Evolutionary conservation across 2,329 filamentous ascomycete genomes (phyloP), one percentile per base, ranked within the genome.

Genomic region (Fusarium musae): DNA sequence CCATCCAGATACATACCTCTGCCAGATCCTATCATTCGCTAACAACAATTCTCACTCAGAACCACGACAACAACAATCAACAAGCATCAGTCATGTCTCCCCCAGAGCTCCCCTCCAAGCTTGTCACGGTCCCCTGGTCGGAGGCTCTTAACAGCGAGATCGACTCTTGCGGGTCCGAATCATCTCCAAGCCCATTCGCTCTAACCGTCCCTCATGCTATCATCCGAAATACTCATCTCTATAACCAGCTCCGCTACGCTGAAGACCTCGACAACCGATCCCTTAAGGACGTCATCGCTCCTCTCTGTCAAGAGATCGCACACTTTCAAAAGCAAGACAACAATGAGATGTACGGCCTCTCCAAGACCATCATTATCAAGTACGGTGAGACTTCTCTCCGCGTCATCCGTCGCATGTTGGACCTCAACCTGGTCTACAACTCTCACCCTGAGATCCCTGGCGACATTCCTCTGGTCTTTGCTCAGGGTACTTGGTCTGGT

Each of bases 331-430:
- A 67, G 28, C 47, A 50, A 1, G 69, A 71, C 44, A 40, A 36
- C 11, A 43, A 58, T 21, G 50, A 63, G n/a, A n/a, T 77, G 9
- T 52, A 77, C 34, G 72, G 70, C 7, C 40, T 77, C 10, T 73
- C 75, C 30, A 67, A 58, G 21, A 28, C n/a, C 2, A 60, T 77
- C 16, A 58, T 77, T 23, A 42, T 58, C 36, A 74, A 74, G 53
- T 77, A 71, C 26, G 76, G 76, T 9, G 76, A 78, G 57, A 63
- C 53, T 8, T 49, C 75, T 28, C 40, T 73, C 5, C 74, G 66
- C 2, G 62, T 73, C 21, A 40, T 78, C 7, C 63, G 43, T 9
- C 73, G 74, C 16, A 49, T 70, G 34, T 78, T 70, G 75, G 70
- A 77, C 19, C 59, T 78, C 23, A 50, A 72, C 30, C 63, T 78